A percentile compares a stretch with the other conserved stretches of the same genome.
phyloP scores from a whole-genome alignment of 2,329 filamentous ascomycete species.

The Colletotrichum godetiae region DNA sequence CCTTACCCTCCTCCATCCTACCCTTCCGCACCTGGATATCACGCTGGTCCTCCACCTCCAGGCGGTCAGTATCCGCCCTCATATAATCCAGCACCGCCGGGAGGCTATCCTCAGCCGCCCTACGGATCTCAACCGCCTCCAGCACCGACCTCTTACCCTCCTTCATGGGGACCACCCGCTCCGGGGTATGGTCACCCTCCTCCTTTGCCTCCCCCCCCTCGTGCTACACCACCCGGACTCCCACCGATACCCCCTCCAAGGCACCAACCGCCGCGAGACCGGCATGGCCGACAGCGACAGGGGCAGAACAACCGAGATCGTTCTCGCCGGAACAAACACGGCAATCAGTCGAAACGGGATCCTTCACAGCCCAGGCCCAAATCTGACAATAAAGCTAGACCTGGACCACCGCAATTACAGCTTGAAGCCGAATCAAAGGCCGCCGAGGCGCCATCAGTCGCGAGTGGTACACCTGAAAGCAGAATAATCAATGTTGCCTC shows the following conservation, averaged over 20 bases:
- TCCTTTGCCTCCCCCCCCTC: slow-evolving; percentile 12
- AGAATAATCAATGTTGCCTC: neutral
- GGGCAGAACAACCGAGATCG: slow-evolving; percentile 42
- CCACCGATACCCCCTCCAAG: slow-evolving; percentile 30
- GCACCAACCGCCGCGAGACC: slow-evolving; percentile 46
- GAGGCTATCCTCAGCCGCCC: slow-evolving; percentile 13
- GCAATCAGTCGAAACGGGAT: slow-evolving; percentile 36
- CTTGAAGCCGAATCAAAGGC: slow-evolving; percentile 5
- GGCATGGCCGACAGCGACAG: slow-evolving; percentile 45
- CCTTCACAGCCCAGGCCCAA: slow-evolving; percentile 15
- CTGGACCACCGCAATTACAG: neutral
- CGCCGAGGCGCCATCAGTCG: neutral
- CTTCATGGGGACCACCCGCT: slow-evolving; percentile 8
- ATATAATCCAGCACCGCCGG: neutral
- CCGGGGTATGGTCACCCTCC: slow-evolving; percentile 12
- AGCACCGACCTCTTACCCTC: slow-evolving; percentile 2
- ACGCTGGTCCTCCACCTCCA: slow-evolving; percentile 8
- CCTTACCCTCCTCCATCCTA: slow-evolving; percentile 23
- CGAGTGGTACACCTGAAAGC: slow-evolving; percentile 14
- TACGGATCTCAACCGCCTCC: slow-evolving; percentile 9
- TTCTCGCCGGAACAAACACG: slow-evolving; percentile 41
- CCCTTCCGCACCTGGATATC: slow-evolving; percentile 14
- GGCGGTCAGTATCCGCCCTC: slow-evolving; percentile 7
- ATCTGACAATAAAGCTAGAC: slow-evolving; percentile 7
- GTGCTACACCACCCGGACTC: neutral